Conservation (phyloP, 1,284 basidiomycete genomes). For the Inonotus obliquus region DNA sequence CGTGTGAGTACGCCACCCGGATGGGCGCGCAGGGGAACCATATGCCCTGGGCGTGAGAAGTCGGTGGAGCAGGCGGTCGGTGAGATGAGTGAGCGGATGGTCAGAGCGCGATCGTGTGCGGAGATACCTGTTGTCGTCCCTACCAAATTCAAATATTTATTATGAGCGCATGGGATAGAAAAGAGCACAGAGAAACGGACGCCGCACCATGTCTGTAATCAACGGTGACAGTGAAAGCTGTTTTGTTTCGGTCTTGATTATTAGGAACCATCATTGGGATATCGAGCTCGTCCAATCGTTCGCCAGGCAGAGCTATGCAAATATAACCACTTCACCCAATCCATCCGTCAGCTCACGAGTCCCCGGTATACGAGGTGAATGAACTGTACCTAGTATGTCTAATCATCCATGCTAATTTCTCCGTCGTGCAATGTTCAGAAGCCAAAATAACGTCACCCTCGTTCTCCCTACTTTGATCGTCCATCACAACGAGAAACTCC, state of each 20-base stretch:
- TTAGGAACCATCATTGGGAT: conserved; percentile 93
- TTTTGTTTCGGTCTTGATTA: conserved; percentile 89
- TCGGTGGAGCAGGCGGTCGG: conserved; percentile 55
- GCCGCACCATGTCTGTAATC: conserved; percentile 80
- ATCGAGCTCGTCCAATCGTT: conserved; percentile 74
- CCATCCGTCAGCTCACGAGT: not conserved
- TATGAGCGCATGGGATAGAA: not conserved
- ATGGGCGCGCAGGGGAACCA: conserved; percentile 89
- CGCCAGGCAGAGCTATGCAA: conserved; percentile 80
- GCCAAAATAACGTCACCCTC: conserved; percentile 93
- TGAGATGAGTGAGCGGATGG: conserved; percentile 77
- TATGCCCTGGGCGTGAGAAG: conserved; percentile 91
- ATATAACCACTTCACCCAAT: conserved; percentile 79
- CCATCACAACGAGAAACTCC: conserved; percentile 93
- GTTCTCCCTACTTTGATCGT: conserved; percentile 91
- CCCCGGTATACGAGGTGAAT: conserved; percentile 3
- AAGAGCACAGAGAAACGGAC: not conserved
- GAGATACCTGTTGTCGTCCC: conserved; percentile 96
- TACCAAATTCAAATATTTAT: conserved; percentile 28
- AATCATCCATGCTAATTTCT: conserved; percentile 99
- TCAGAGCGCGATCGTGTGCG: conserved; percentile 90
- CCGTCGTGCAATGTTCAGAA: conserved; percentile 76
- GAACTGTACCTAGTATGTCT: conserved; percentile 82
- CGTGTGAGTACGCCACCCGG: conserved; percentile 82
- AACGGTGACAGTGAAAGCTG: conserved; percentile 96